These are phyloP conservation scores for Takashimella tepidaria DNA, from an alignment of 1,284 basidiomycete species.

Conservation along the genomic window DNA sequence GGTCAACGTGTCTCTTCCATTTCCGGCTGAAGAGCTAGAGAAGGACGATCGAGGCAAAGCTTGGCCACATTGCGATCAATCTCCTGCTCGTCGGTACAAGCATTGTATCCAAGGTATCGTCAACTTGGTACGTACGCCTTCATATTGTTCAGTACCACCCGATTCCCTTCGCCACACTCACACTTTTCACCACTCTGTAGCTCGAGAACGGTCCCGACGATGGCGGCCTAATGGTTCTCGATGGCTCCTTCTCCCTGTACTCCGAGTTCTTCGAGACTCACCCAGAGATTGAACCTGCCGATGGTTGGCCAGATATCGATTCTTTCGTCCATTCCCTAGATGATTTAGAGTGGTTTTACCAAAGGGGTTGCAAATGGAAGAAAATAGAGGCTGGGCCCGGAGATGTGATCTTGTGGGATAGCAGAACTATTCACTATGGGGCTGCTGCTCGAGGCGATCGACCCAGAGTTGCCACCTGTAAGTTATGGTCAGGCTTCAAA, in stretches of 20 bases:
- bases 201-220: slow-evolving; percentile 46
- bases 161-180: background rate
- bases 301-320: slow-evolving; percentile 38
- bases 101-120: slow-evolving; percentile 49
- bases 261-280: slow-evolving; percentile 42
- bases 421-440: slow-evolving; percentile 31
- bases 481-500: too few species aligned
- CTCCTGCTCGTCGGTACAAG: slow-evolving; percentile 38
- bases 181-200: background rate
- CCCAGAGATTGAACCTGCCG: slow-evolving; percentile 32
- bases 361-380: slow-evolving; percentile 34
- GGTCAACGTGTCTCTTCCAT: slow-evolving; percentile 45
- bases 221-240: slow-evolving; percentile 48
- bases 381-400: slow-evolving; percentile 35
- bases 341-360: slow-evolving; percentile 34
- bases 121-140: slow-evolving; percentile 29
- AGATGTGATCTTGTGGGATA: slow-evolving; percentile 39
- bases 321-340: slow-evolving; percentile 36
- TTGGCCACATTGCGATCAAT: slow-evolving; percentile 48
- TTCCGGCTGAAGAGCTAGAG: slow-evolving; percentile 23
- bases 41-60: slow-evolving; percentile 16
- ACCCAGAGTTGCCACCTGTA: slow-evolving; percentile 33
- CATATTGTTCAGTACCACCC: too few species aligned
- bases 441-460: slow-evolving; percentile 26
- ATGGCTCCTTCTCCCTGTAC: slow-evolving; percentile 38